Conservation (phyloP, 2,329 filamentous ascomycete species). For the Talaromyces sp. region DNA sequence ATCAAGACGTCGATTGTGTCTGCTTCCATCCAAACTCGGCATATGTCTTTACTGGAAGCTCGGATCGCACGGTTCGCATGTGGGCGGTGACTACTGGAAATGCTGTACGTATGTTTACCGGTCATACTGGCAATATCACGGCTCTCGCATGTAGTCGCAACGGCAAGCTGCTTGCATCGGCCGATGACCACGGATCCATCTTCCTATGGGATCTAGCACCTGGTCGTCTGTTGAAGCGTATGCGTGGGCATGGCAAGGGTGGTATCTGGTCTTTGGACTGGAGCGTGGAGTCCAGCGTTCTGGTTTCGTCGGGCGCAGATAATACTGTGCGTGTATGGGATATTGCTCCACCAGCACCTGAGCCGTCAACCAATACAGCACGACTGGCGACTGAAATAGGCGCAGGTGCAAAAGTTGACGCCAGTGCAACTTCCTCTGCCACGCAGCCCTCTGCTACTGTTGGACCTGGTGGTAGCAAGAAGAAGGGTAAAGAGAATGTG, state of each 20-base stretch:
- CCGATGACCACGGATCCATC: conserved; percentile 82
- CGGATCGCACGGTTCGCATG: conserved; percentile 93
- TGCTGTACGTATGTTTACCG: conserved; percentile 85
- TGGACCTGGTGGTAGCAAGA: conserved; percentile 47
- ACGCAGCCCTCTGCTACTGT: conserved; percentile 42
- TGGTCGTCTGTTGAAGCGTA: conserved; percentile 80
- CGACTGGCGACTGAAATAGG: conserved; percentile 48
- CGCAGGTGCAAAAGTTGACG: conserved; percentile 48
- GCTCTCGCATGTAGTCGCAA: conserved; percentile 79
- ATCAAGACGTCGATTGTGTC: conserved; percentile 86
- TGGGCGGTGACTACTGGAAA: conserved; percentile 87
- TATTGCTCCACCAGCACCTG: conserved; percentile 65
- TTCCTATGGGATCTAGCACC: conserved; percentile 91
- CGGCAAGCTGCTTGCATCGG: conserved; percentile 85
- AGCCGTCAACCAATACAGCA: conserved; percentile 52
- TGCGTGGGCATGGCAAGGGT: conserved; percentile 87
- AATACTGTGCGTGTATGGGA: conserved; percentile 94
- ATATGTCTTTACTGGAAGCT: conserved; percentile 89
- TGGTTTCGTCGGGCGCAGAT: conserved; percentile 86
- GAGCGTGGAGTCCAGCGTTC: conserved; percentile 83
- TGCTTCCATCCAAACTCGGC: conserved; percentile 91
- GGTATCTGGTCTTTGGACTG: conserved; percentile 92
- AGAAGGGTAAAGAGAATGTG: conserved; percentile 83
- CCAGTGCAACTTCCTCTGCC: conserved; percentile 44
- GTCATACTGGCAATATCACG: conserved; percentile 82